Base-by-base conservation (phyloP, 148 eudicot species). In the Euryodendron excelsum region DNA sequence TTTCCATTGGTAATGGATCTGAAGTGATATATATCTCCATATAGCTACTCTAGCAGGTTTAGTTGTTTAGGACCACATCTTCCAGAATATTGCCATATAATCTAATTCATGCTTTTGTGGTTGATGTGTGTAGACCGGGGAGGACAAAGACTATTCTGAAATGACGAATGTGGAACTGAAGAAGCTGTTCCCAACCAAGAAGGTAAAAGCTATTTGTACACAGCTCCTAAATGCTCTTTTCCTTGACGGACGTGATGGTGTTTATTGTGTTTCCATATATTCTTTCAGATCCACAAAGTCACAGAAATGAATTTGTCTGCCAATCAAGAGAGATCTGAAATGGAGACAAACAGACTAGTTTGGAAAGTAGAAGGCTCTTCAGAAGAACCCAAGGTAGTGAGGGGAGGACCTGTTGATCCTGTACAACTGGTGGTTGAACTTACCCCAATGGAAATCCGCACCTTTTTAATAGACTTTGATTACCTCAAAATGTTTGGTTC, bases 401-500 rank as follows among this genome's bases (percentile, higher is more conserved):
- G 96, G 79, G 98, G 99, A 58, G 89, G 94, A 66, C 80, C 88
- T 25, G 78, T 93, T 55, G 92, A 96, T 86, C 87, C 93, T 56
- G 78, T 50, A 45, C 80, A 86, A 78, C 86, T 96, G 78, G 80
- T 93, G 44, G 86, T 93, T 39, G 90, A 93, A 79, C 90, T 96
- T 75, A 90, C 86, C 2, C 98, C 99, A 2, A 96, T 96, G 99
- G 99, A 96, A 84, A 90, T 96, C 52, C 88, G 99, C 55, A 93
- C 99, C 60, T 84, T 96, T 73, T 60, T 90, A n/a, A 84, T 96
- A 23, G 87, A 89, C 72, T 88, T 96, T 68, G 80, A 74, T 48
- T 77, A 80, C 73, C 72, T 86, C 41, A 58, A 50, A 76, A 52
- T 82, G 78, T 83, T 83, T 81, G 89, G 81, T 82, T 81, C 86